phyloP scores from a whole-genome alignment of 2,329 filamentous ascomycete species.

The Furcasterigmium sp. region DNA sequence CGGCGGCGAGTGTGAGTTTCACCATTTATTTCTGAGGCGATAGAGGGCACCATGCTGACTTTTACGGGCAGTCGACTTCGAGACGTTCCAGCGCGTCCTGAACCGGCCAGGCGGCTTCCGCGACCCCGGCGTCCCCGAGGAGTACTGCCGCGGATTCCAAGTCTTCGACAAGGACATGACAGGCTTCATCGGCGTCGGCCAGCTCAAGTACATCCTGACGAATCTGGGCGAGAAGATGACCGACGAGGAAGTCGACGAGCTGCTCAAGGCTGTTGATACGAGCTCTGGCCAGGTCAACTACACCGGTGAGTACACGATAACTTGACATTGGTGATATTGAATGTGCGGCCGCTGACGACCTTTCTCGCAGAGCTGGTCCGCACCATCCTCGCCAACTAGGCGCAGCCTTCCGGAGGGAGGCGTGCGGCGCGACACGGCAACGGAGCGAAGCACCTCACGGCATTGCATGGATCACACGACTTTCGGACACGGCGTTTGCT shows the following conservation, averaged over 20 bases:
- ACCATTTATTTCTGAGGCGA: not conserved
- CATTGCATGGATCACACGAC: not conserved
- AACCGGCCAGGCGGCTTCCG: conserved; percentile 98
- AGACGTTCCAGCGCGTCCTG: conserved; percentile 92
- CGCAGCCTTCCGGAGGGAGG: conserved; percentile 6
- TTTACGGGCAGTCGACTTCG: conserved; percentile 77
- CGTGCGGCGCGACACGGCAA: no score
- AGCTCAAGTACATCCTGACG: conserved; percentile 96
- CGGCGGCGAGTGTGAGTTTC: conserved; percentile 79
- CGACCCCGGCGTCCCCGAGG: conserved; percentile 93
- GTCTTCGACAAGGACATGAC: conserved; percentile 99
- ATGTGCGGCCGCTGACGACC: not conserved
- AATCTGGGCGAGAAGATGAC: conserved; percentile 99
- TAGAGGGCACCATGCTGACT: not conserved
- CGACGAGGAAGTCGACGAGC: conserved; percentile 96
- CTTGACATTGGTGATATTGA: no score
- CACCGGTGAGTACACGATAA: conserved; percentile 57
- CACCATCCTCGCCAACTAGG: conserved; percentile 78
- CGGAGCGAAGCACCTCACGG: not conserved
- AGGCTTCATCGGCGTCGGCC: conserved; percentile 94
- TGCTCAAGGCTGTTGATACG: conserved; percentile 96
- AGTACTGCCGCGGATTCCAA: conserved; percentile 98
- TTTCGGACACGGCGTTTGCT: not conserved
- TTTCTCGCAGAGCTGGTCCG: conserved; percentile 66
- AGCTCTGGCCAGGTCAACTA: conserved; percentile 97